Base-by-base conservation (phyloP, 2,329 filamentous ascomycete genomes). In the Alternaria arbusti region DNA sequence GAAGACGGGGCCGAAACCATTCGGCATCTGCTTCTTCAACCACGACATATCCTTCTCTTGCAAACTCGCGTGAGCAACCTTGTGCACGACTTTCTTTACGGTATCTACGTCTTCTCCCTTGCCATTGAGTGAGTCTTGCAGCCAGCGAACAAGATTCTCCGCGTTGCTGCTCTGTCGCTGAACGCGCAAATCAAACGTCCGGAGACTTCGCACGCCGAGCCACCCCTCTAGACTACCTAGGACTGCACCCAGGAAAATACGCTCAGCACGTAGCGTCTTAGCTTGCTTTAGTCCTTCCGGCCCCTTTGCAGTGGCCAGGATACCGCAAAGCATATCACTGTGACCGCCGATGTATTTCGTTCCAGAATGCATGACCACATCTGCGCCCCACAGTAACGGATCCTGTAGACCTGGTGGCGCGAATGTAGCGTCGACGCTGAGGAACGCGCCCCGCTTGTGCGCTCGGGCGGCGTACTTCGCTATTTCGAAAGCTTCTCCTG, bases 261-360 rank as follows among this genome's bases (percentile, higher is more conserved):
- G 85, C 76, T 99, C 95, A 2, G 79, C 76, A 50, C 85, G 82
- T 73, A 98, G 81, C 22, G 81, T 83, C 84, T 54, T 85, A 72
- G 74, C 75, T 47, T 60, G 62, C 54, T 74, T 68, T 3, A 62
- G 60, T 1, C 75, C 71, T 12, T 71, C 70, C 3, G 67, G 59
- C 4, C 72, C 65, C 50, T 82, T 82, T 23, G 86, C 83, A 6
- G 94, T 87, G 0, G 89, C 88, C 26, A 99, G 82, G 17, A 96
- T 90, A 22, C 96, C 96, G 76, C 92, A 96, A 6, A 98, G 87
- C 86, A 98, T 86, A 81, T 99, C 96, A 69, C 91, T 95, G 82
- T 99, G 96, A 0, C 96, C 96, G 20, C 96, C 96, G 70, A 99
- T 88, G 81, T 98, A 99, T 85, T 98, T 99, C 17, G 94, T 97